A percentile compares a stretch with the other conserved stretches of the same genome.
These are phyloP conservation scores for Cyberlindnera americana DNA, from an alignment of 805 yeast genomes.

Conservation along the genomic window DNA sequence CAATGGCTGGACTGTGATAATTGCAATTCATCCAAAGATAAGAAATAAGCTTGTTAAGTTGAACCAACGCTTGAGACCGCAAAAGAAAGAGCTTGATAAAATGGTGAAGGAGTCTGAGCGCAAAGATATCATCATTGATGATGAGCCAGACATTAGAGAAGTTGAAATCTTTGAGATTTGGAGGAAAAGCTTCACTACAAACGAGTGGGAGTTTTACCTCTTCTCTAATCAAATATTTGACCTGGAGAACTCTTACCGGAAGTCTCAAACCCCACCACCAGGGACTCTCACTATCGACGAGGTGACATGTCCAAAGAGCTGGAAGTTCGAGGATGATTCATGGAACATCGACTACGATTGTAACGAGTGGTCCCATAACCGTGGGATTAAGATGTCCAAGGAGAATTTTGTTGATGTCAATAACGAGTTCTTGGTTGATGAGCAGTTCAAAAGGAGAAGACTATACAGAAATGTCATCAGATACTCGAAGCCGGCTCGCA, in stretches of 20 bases:
- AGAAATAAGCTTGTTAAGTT: slow-evolving; percentile 28
- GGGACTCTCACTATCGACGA: slow-evolving; percentile 55
- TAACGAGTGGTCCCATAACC: slow-evolving; percentile 45
- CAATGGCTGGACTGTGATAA: slow-evolving; percentile 53
- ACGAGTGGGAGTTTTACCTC: slow-evolving; percentile 57
- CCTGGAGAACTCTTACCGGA: slow-evolving; percentile 40
- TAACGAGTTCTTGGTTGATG: slow-evolving; percentile 51
- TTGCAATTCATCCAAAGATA: slow-evolving; percentile 58
- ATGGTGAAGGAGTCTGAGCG: slow-evolving; percentile 36
- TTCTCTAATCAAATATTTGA: slow-evolving; percentile 58
- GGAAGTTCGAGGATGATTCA: slow-evolving; percentile 63
- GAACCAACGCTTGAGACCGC: slow-evolving; percentile 21
- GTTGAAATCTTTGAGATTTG: slow-evolving; percentile 81
- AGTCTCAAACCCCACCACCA: slow-evolving; percentile 54
- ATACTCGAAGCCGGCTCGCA: slow-evolving; percentile 38
- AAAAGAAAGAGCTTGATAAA: slow-evolving; percentile 30
- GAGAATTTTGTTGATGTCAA: slow-evolving; percentile 32
- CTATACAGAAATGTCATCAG: slow-evolving; percentile 49
- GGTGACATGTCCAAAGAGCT: slow-evolving; percentile 64
- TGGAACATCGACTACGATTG: slow-evolving; percentile 68
- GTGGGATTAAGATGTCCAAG: slow-evolving; percentile 32
- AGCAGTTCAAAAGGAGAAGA: slow-evolving; percentile 56
- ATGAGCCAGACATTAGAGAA: slow-evolving; percentile 51
- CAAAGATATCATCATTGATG: slow-evolving; percentile 64
- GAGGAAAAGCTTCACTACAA: slow-evolving; percentile 54